phyloP scores from a whole-genome alignment of 176 grass and related monocot genomes.

The Eragrostis curvula region DNA sequence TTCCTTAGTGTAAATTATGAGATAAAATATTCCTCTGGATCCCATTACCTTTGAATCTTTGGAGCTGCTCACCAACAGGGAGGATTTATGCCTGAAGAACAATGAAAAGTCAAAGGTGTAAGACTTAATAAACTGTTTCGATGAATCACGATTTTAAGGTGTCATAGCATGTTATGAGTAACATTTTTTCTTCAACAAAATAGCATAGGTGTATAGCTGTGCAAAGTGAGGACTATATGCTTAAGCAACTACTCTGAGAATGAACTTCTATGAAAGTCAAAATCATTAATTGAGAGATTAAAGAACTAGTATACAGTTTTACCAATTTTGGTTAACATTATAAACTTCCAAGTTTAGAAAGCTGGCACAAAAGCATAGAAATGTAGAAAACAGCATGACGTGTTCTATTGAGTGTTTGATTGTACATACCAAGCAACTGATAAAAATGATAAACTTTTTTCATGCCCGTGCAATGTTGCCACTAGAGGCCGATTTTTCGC shows the following conservation, averaged over 20 bases:
- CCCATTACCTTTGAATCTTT: conserved; percentile 83
- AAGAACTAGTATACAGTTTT: background rate
- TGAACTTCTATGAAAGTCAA: background rate
- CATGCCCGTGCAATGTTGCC: conserved; percentile 84
- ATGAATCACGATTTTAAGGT: background rate
- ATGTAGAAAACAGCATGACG: conserved; percentile 11
- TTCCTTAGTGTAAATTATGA: background rate
- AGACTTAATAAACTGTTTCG: background rate
- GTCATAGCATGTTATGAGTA: conserved; percentile 4
- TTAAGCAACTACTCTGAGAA: background rate
- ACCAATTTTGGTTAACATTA: background rate
- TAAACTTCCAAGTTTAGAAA: background rate
- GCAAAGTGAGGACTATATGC: conserved; percentile 18
- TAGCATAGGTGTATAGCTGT: background rate
- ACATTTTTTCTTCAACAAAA: background rate
- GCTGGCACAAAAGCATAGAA: background rate
- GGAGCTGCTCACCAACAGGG: conserved; percentile 87
- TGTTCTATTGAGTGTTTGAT: conserved; percentile 22
- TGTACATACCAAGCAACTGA: conserved; percentile 73
- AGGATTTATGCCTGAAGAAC: conserved; percentile 78
- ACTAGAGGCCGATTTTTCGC: conserved; percentile 62
- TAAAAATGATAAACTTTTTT: conserved; percentile 74
- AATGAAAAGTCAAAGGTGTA: conserved; percentile 15
- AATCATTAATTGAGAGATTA: background rate
- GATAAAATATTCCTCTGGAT: background rate